phyloP scores from a whole-genome alignment of 192 early-diverging fungal genomes.

The Backusella macrospora region DNA sequence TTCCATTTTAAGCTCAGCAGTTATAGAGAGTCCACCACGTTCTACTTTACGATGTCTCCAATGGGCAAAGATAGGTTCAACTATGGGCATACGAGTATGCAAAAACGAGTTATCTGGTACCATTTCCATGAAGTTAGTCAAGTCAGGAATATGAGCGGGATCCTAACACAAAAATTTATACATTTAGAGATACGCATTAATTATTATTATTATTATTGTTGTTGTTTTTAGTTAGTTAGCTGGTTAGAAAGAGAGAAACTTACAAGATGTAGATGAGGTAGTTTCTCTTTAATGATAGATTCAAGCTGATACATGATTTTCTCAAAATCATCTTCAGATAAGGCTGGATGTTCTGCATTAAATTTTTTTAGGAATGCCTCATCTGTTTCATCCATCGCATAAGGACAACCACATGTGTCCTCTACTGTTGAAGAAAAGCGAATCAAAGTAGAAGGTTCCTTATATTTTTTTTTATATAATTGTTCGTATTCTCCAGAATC shows the following conservation, averaged over 20 bases:
- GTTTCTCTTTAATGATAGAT: slow-evolving; percentile 56
- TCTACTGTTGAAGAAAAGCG: slow-evolving; percentile 79
- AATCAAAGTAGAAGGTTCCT: slow-evolving; percentile 68
- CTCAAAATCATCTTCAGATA: slow-evolving; percentile 74
- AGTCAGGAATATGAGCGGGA: slow-evolving; percentile 37
- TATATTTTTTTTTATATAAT: slow-evolving; percentile 65
- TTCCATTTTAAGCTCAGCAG: slow-evolving; percentile 57
- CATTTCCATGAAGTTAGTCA: slow-evolving; percentile 22
- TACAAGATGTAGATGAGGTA: slow-evolving; percentile 35
- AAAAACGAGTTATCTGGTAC: slow-evolving; percentile 15
- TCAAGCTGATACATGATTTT: slow-evolving; percentile 72
- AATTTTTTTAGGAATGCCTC: slow-evolving; percentile 55
- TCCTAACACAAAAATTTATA: slow-evolving; percentile 22
- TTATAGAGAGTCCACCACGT: slow-evolving; percentile 24
- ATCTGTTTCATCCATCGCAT: slow-evolving; percentile 81
- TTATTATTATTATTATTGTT: background rate
- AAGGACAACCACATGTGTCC: slow-evolving; percentile 72
- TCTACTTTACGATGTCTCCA: slow-evolving; percentile 33
- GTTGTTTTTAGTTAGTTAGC: too few species aligned
- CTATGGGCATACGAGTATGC: background rate
- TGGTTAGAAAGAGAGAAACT: slow-evolving; percentile 2
- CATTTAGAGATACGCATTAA: background rate
- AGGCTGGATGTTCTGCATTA: slow-evolving; percentile 30
- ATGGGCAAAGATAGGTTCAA: slow-evolving; percentile 30
- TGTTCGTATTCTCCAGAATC: slow-evolving; percentile 53